Evolutionary conservation across 257 asterid genomes (phyloP), one percentile per base, ranked within the genome.

Genomic region (Coffea canephora): DNA sequence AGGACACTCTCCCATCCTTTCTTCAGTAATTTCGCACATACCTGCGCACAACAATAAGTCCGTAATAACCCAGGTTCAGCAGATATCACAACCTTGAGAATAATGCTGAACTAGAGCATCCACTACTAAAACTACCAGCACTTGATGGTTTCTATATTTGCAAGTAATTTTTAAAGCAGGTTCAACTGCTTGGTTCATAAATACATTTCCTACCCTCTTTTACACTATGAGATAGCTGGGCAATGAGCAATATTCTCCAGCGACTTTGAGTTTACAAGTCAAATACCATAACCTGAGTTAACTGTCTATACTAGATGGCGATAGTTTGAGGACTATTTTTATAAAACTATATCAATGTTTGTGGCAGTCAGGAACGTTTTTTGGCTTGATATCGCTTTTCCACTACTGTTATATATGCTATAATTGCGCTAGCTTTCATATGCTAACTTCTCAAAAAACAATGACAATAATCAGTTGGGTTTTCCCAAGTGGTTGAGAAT

Each of bases 1-100:
- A 0, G 99, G 97, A 81, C 98, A 93, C 71, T 75, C 82, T 75
- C 96, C 96, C 79, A 78, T 84, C 79, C 84, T 83, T 80, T 83
- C 90, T 86, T 87, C 91, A 88, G 80, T 83, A 79, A 79, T 79
- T 82, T 85, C 85, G 50, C 18, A 80, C 80, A 82, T 85, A 49
- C 89, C 96, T 90, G 83, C 49, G 74, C 83, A 88, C 81, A 78
- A 78, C 23, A 87, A 75, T 21, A 43, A 12, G 59, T 31, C 16
- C 66, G 27, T 48, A 15, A 72, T 25, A 54, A 71, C 25, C 65
- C 41, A 77, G 0, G 15, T 68, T 70, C 21, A 3, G 19, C 48
- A 61, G 48, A 41, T 62, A 52, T 13, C 5, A 76, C 62, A 61
- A 59, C 16, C 64, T 71, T 45, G 25, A 78, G 71, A 6, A 43